Percentiles rank a stretch among this genome's conserved stretches.
Evolutionary conservation across 805 yeast species (phyloP).

Genomic region (Saturnispora kantuleensis): DNA sequence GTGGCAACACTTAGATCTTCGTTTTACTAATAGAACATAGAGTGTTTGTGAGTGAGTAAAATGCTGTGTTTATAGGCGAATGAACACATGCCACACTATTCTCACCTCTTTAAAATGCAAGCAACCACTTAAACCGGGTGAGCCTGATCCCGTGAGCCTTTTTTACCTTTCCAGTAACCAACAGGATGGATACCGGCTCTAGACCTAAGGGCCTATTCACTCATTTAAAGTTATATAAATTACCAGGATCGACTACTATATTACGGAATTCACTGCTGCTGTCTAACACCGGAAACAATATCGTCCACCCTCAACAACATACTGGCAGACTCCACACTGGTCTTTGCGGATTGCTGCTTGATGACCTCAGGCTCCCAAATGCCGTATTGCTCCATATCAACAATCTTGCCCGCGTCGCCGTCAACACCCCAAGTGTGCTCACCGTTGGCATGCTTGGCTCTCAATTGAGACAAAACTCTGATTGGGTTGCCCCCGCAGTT

Average conservation of each 20-base stretch:
- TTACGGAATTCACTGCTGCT: constrained; percentile 11
- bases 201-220: no score
- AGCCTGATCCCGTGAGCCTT: no score
- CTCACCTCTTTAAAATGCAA: no score
- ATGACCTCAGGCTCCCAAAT: constrained; percentile 99
- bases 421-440: constrained; percentile 80
- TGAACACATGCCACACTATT: no score
- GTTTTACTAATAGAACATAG: no score
- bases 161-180: no score
- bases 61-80: no score
- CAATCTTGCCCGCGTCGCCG: constrained; percentile 90
- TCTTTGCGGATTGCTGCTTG: constrained; percentile 92
- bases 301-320: constrained; percentile 92
- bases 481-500: constrained; percentile 97
- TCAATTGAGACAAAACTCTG: constrained; percentile 74
- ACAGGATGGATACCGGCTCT: no score
- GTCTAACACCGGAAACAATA: constrained; percentile 89
- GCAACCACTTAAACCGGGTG: no score
- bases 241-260: background rate
- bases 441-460: constrained; percentile 96
- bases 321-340: constrained; percentile 97
- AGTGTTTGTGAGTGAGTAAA: no score
- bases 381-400: constrained; percentile 92
- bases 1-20: no score
- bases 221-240: no score